Conservation (phyloP, 352 stramenopile genomes). For the Phytophthora constricta region DNA sequence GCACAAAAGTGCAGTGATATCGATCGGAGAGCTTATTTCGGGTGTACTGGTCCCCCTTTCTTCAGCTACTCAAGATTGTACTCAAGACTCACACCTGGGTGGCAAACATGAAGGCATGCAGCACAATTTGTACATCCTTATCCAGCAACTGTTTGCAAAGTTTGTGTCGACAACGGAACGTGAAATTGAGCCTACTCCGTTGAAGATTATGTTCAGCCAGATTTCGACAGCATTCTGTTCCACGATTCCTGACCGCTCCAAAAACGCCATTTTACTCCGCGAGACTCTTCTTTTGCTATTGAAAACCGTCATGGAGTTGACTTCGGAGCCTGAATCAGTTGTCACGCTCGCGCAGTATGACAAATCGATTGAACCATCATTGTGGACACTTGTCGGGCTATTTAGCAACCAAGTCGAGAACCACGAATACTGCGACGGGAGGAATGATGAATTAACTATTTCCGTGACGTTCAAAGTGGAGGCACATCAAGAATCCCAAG, state of each 20-base stretch:
- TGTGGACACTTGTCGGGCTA: slow-evolving; percentile 32
- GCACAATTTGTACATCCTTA: slow-evolving; percentile 25
- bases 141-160: slow-evolving; percentile 19
- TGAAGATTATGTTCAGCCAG: slow-evolving; percentile 20
- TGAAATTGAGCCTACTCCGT: neutral
- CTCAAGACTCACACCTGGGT: neutral
- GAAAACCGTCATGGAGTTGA: slow-evolving; percentile 37
- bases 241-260: neutral
- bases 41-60: slow-evolving; percentile 23
- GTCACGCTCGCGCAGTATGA: slow-evolving; percentile 10
- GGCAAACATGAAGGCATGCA: slow-evolving; percentile 2
- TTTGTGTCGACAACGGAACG: slow-evolving; percentile 5
- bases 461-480: slow-evolving; percentile 6
- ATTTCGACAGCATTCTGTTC: slow-evolving; percentile 5
- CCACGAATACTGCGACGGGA: slow-evolving; percentile 13
- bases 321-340: slow-evolving; percentile 15
- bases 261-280: slow-evolving; percentile 13
- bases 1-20: slow-evolving; percentile 7
- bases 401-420: slow-evolving; percentile 18
- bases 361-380: slow-evolving; percentile 1
- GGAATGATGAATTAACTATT: slow-evolving; percentile 18
- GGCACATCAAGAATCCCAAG: neutral
- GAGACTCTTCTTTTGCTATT: slow-evolving; percentile 42
- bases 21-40: slow-evolving; percentile 16
- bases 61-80: neutral